Percentiles rank a stretch among this genome's conserved stretches.
These are phyloP conservation scores for Aspergillus proliferans DNA, from an alignment of 2,329 filamentous ascomycete species.

Conservation along the genomic window DNA sequence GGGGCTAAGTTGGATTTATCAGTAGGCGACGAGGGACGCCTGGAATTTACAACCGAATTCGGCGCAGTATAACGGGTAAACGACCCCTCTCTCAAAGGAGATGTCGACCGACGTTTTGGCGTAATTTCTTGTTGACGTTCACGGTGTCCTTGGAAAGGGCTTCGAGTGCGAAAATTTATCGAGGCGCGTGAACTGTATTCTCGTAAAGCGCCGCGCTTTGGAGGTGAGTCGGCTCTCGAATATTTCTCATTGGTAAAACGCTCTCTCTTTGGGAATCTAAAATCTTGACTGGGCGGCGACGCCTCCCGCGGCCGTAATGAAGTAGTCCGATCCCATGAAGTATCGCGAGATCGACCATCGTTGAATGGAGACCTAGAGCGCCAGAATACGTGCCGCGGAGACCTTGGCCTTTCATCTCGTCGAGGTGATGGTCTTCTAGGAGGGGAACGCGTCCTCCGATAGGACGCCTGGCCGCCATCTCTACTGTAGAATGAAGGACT, in stretches of 20 bases:
- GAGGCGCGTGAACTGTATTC: constrained; percentile 31
- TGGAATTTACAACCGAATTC: constrained; percentile 53
- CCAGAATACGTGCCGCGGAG: constrained; percentile 30
- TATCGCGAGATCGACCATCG: constrained; percentile 24
- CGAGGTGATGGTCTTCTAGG: constrained; percentile 37
- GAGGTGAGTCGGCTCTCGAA: constrained; percentile 40
- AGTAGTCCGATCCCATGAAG: constrained; percentile 25
- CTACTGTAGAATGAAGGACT: constrained; percentile 34
- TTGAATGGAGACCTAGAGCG: constrained; percentile 36
- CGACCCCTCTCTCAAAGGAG: constrained; percentile 34
- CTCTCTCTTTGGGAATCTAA: constrained; percentile 29
- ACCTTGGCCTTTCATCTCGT: constrained; percentile 33
- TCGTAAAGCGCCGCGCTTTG: constrained; percentile 25
- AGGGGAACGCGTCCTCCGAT: constrained; percentile 31
- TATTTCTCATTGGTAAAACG: constrained; percentile 23
- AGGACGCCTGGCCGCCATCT: constrained; percentile 27
- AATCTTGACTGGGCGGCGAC: constrained; percentile 29
- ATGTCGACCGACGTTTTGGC: constrained; percentile 50
- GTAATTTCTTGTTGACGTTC: constrained; percentile 45
- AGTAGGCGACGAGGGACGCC: constrained; percentile 55
- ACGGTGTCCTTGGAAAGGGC: constrained; percentile 46
- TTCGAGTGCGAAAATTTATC: constrained; percentile 46
- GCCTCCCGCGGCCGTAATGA: constrained; percentile 31
- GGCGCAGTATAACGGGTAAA: constrained; percentile 48
- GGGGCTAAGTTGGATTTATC: constrained; percentile 44